Evolutionary conservation across 2,329 filamentous ascomycete genomes (phyloP).

Genomic region (Nigrospora oryzae): DNA sequence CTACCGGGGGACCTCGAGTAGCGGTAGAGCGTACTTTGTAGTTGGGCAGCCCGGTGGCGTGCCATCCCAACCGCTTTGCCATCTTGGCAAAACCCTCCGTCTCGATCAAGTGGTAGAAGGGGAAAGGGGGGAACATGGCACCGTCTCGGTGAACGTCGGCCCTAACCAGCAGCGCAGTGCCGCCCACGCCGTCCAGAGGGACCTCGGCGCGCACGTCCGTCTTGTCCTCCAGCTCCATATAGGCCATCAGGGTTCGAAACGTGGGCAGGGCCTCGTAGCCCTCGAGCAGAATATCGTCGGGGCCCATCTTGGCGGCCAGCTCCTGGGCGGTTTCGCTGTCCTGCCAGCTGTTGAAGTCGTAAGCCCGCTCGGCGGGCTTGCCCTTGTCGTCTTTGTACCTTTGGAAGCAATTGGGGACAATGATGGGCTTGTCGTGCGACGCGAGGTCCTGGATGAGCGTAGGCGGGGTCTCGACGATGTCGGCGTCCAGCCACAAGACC

Average conservation of each 20-base stretch:
- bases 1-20: slow-evolving; percentile 7
- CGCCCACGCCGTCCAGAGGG: slow-evolving; percentile 84
- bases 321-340: slow-evolving; percentile 75
- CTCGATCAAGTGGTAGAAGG: slow-evolving; percentile 95
- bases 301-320: slow-evolving; percentile 71
- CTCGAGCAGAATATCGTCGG: slow-evolving; percentile 87
- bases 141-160: slow-evolving; percentile 95
- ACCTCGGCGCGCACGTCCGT: slow-evolving; percentile 56
- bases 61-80: slow-evolving; percentile 82
- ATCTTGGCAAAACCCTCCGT: slow-evolving; percentile 98
- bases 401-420: slow-evolving; percentile 95
- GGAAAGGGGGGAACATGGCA: slow-evolving; percentile 95
- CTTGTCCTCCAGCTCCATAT: slow-evolving; percentile 52
- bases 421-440: slow-evolving; percentile 76
- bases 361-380: slow-evolving; percentile 68
- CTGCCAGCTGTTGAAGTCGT: slow-evolving; percentile 97
- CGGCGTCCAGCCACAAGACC: slow-evolving; percentile 93
- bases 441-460: slow-evolving; percentile 88
- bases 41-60: slow-evolving; percentile 82
- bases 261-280: slow-evolving; percentile 91
- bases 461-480: slow-evolving; percentile 81
- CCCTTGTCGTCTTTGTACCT: slow-evolving; percentile 68
- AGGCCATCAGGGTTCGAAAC: slow-evolving; percentile 85
- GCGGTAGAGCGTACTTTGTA: slow-evolving; percentile 65
- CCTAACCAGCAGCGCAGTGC: slow-evolving; percentile 86